Percentiles rank a stretch among this genome's conserved stretches.
Conservation (phyloP, 352 stramenopile species). For the Globisporangium rhizosaccharum region DNA sequence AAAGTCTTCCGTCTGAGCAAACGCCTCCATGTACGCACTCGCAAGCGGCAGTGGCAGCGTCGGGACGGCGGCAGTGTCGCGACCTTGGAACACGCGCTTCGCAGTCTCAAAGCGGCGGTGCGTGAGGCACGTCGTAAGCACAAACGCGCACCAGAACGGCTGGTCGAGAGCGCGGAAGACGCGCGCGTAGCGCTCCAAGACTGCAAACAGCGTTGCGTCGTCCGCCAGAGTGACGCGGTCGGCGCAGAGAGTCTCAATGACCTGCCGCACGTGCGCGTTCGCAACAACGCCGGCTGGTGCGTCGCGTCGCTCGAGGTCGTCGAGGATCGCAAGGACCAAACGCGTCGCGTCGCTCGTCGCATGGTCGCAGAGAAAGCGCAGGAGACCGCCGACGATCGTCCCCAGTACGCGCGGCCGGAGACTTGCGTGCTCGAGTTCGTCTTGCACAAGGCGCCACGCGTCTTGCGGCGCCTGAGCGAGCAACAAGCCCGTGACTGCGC, state of each 20-base stretch:
- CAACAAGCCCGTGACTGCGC: conserved; percentile 6
- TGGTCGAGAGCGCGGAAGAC: conserved; percentile 3
- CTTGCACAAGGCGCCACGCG: conserved; percentile 7
- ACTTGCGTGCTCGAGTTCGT: conserved; percentile 8
- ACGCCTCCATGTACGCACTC: conserved; percentile 5
- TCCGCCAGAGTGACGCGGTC: background rate
- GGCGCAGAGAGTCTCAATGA: conserved; percentile 11
- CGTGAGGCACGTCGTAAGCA: conserved; percentile 3
- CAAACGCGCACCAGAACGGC: conserved; percentile 9
- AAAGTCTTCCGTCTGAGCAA: background rate
- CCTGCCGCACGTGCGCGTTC: conserved; percentile 5
- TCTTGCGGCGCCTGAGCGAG: background rate
- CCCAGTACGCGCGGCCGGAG: background rate
- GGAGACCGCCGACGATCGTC: conserved; percentile 1
- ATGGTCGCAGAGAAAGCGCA: conserved; percentile 4
- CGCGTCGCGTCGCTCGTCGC: background rate
- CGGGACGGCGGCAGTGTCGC: conserved; percentile 1
- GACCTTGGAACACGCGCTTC: conserved; percentile 5
- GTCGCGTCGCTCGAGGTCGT: conserved; percentile 5
- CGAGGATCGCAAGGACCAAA: conserved; percentile 6
- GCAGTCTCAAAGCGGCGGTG: conserved; percentile 8
- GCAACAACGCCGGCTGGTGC: background rate
- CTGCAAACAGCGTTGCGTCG: conserved; percentile 3
- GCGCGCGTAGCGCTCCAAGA: background rate
- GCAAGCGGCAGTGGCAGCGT: conserved; percentile 8